These are phyloP conservation scores for Pseudonitzschia delicatissima DNA, from an alignment of 108 stramenopile species.

Conservation along the genomic window DNA sequence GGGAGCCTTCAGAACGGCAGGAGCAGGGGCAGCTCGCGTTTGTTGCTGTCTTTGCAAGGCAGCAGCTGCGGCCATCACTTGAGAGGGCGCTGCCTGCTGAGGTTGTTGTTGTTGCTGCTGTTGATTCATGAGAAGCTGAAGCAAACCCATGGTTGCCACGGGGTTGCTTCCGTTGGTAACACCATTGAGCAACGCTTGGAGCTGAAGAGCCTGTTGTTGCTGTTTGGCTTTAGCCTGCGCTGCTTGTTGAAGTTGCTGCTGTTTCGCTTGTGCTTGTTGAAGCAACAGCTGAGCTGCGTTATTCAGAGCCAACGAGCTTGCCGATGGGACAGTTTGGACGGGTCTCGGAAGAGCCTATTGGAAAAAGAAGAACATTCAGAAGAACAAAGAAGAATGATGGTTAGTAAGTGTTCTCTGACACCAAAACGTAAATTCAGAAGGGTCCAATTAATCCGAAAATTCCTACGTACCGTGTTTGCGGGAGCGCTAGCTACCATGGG, in stretches of 20 bases:
- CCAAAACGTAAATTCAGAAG: too few relatives aligned
- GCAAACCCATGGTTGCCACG: neutral
- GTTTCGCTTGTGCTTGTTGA: neutral
- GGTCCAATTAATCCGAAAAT: too few relatives aligned
- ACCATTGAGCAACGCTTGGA: conserved; percentile 7
- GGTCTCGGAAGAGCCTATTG: neutral
- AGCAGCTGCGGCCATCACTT: neutral
- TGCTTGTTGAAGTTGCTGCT: neutral
- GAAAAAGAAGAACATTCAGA: neutral
- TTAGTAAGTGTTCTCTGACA: too few relatives aligned
- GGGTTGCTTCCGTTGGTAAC: conserved; percentile 1
- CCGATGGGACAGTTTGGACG: neutral
- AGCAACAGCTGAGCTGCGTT: neutral
- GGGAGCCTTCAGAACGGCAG: neutral
- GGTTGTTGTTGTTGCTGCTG: conserved; percentile 3
- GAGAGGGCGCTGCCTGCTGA: neutral
- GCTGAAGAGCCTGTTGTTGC: neutral
- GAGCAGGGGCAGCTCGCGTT: neutral
- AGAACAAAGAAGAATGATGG: neutral
- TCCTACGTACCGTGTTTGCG: too few relatives aligned
- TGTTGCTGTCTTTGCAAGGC: conserved; percentile 11
- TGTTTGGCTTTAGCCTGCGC: neutral
- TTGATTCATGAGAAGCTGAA: neutral
- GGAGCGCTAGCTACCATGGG: too few relatives aligned
- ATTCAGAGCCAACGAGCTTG: neutral